Conservation (phyloP, 495 filamentous ascomycete genomes). For the Cetradonia linearis region DNA sequence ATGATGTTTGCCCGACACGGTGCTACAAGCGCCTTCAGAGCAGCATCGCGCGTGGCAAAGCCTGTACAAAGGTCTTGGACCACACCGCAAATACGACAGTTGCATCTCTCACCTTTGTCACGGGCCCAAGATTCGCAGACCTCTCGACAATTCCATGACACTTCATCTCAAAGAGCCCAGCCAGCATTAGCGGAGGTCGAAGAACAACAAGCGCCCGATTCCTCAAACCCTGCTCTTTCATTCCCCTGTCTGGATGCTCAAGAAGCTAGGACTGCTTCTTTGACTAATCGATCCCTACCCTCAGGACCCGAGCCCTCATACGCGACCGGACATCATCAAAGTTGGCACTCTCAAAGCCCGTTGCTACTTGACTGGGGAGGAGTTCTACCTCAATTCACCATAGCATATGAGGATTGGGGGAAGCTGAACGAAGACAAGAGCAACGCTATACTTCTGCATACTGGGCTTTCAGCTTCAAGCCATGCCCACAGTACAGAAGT, state of each 20-base stretch:
- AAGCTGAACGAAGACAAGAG: conserved; percentile 66
- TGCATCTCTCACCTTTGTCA: conserved; percentile 20
- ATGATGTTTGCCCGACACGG: conserved; percentile 16
- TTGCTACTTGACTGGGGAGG: conserved; percentile 91
- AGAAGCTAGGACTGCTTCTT: conserved; percentile 71
- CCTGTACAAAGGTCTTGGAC: not conserved
- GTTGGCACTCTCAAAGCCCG: conserved; percentile 61
- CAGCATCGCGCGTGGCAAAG: conserved; percentile 2
- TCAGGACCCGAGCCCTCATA: conserved; percentile 90
- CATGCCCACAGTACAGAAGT: conserved; percentile 81
- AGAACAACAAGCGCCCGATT: conserved; percentile 28
- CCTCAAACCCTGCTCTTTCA: conserved; percentile 81
- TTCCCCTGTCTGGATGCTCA: conserved; percentile 94
- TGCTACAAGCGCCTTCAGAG: not conserved
- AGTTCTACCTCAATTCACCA: conserved; percentile 68
- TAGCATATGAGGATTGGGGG: conserved; percentile 95
- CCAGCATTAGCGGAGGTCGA: conserved; percentile 23
- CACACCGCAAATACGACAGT: conserved; percentile 15
- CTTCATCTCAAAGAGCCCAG: conserved; percentile 28
- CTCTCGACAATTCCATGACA: conserved; percentile 25
- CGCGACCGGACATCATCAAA: conserved; percentile 70
- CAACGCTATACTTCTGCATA: conserved; percentile 89
- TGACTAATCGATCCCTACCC: conserved; percentile 56
- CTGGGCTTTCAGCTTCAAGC: conserved; percentile 87
- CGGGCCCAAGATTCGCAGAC: conserved; percentile 11